Evolutionary conservation across 2,329 filamentous ascomycete genomes (phyloP), one percentile per base, ranked within the genome.

Genomic region (Pestalotiopsis fici): DNA sequence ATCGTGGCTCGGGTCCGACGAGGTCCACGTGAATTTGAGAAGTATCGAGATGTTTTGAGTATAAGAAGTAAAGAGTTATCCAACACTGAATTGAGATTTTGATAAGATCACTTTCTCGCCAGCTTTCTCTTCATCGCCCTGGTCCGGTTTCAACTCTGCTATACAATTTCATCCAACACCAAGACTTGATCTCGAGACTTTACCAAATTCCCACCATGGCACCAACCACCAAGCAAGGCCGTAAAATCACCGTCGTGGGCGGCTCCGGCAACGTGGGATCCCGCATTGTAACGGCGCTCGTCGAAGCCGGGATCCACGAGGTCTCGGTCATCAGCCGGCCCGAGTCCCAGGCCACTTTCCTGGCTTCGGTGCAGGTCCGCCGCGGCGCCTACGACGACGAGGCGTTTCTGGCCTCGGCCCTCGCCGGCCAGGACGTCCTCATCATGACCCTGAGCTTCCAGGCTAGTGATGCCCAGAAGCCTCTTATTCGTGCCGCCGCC

Each of bases 391-490:
- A 77, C 65, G 69, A 69, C 61, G 69, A 74, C 57, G 70, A 73
- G 55, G 55, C 66, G 1, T 76, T 78, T 64, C 70, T 78, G 13
- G 66, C 72, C 2, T 54, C 68, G 3, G 72, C 72, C 1, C 74
- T 82, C 13, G 60, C 71, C 43, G 76, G 72, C 35, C 79, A 82
- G 65, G 75, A 80, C 9, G 72, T 74, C 15, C 70, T 82, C 6
- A 68, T 81, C 39, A 64, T 79, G 5, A 70, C 74, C 27, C 68
- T 78, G 18, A 72, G 69, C 66, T 67, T 63, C 67, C 66, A 50
- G 37, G 70, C 69, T n/a, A 66, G 74, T 56, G 69, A 68, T 9
- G 65, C 69, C 9, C 73, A 78, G 64, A 70, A 72, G 7, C 66
- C 69, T 0, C 66, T 78, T 35, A 76, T 77, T 59, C 75, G 74